Conservation (phyloP, 2,329 filamentous ascomycete genomes). For the Verticillium longisporum region DNA sequence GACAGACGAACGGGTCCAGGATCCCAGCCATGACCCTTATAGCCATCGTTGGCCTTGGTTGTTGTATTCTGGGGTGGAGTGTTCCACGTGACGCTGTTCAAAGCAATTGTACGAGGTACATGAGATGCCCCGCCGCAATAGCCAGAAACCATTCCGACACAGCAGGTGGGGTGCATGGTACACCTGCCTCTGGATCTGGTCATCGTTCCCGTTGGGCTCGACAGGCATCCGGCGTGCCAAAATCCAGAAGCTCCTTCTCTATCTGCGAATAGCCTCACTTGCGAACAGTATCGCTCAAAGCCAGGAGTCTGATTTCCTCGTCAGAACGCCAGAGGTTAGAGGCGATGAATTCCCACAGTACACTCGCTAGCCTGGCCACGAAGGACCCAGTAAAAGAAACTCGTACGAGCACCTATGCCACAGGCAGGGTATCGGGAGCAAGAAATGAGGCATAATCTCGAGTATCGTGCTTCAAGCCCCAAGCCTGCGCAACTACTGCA, state of each 20-base stretch:
- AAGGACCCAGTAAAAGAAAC: no score
- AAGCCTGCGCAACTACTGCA: background rate
- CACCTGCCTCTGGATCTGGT: no score
- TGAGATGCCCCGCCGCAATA: background rate
- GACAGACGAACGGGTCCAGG: background rate
- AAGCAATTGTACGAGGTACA: background rate
- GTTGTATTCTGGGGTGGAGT: background rate
- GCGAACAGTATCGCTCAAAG: background rate
- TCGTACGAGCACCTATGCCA: background rate
- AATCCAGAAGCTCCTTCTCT: background rate
- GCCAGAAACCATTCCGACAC: no score
- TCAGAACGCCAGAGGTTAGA: background rate
- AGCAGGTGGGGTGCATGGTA: background rate
- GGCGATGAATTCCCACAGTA: no score
- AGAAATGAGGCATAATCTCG: background rate
- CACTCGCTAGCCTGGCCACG: no score
- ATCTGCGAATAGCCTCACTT: background rate
- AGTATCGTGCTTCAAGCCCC: background rate
- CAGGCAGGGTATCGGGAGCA: background rate
- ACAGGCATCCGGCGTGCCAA: background rate
- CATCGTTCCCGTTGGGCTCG: background rate
- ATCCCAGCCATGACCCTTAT: background rate
- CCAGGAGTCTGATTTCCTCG: background rate
- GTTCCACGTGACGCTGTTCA: background rate
- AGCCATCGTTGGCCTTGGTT: background rate